phyloP scores from a whole-genome alignment of 305 asterid species.

The Solanum hybrid region DNA sequence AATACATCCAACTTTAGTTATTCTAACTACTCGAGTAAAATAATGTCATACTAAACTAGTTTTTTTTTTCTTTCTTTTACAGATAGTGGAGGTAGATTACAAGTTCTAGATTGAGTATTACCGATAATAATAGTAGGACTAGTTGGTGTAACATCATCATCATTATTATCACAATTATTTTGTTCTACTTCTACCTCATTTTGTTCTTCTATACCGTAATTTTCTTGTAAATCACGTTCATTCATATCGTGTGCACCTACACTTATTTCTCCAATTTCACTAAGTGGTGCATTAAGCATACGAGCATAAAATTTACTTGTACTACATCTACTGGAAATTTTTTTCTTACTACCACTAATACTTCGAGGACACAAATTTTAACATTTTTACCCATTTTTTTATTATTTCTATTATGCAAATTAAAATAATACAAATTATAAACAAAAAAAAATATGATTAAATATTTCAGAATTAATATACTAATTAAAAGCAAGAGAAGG shows the following conservation, averaged over 20 bases:
- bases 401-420: not conserved
- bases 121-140: not conserved
- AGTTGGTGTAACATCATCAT: not conserved
- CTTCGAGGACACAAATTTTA: not conserved
- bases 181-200: not conserved
- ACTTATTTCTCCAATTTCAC: not conserved
- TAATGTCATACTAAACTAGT: too few relatives aligned
- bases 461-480: too few relatives aligned
- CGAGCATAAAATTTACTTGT: not conserved
- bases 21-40: too few relatives aligned
- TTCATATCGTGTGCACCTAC: not conserved
- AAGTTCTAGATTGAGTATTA: not conserved
- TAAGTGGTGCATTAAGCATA: not conserved
- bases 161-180: not conserved
- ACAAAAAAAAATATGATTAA: too few relatives aligned
- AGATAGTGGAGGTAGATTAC: not conserved
- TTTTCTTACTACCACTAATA: not conserved
- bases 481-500: not conserved
- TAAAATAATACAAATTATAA: too few relatives aligned
- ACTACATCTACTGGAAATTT: fast-evolving
- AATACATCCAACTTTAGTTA: not conserved
- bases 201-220: not conserved
- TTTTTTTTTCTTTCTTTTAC: not conserved
- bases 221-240: not conserved
- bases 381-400: not conserved